These are phyloP conservation scores for Xylariaceae sp. DNA, from an alignment of 2,329 filamentous ascomycete genomes.

Conservation along the genomic window DNA sequence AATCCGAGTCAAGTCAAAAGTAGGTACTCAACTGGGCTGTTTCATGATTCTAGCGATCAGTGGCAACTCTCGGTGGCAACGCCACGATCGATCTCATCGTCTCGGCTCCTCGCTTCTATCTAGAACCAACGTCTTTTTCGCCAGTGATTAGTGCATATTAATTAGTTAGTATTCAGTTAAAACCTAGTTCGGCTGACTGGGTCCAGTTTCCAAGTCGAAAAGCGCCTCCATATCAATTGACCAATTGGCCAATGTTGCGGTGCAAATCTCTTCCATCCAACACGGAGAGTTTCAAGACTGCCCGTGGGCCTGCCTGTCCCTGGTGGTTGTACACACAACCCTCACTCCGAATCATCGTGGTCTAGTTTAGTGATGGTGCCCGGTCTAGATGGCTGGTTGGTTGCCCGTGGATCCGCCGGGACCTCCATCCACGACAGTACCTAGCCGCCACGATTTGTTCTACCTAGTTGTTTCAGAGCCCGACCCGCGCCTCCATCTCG, in stretches of 20 bases:
- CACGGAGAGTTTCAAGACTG: constrained; percentile 7
- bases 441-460: not conserved
- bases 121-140: no score
- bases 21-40: no score
- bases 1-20: not conserved
- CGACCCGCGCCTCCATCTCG: not conserved
- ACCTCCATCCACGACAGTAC: constrained; percentile 4
- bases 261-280: not conserved
- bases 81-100: no score
- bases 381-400: not conserved
- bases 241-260: not conserved
- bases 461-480: constrained; percentile 13
- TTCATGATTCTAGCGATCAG: no score
- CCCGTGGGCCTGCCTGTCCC: not conserved
- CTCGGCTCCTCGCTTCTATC: no score
- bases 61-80: no score
- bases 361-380: not conserved
- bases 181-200: no score
- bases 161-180: no score
- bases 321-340: not conserved
- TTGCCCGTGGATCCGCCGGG: constrained; percentile 2
- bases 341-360: not conserved
- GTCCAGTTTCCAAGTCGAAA: no score
- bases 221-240: no score
- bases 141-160: no score